These are phyloP conservation scores for Effrenium voratum DNA, from an alignment of 73 alveolate genomes.

Conservation along the genomic window DNA sequence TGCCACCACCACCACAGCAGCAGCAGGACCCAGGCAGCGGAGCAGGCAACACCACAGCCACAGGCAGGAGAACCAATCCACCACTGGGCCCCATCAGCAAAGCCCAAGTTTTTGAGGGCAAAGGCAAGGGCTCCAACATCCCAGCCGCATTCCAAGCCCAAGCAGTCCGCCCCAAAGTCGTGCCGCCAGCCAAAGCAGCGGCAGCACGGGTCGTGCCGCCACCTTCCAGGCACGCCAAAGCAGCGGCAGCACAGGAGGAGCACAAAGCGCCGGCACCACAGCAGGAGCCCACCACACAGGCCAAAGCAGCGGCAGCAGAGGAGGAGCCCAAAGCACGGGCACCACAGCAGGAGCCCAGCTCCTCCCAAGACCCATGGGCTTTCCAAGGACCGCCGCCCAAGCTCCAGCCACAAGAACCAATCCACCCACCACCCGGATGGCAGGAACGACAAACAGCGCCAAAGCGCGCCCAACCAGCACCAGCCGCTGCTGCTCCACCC, in stretches of 20 bases:
- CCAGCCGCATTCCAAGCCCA: not conserved
- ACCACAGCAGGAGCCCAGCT: not conserved
- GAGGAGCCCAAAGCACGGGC: too few species aligned
- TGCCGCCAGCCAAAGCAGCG: not conserved
- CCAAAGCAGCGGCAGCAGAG: too few species aligned
- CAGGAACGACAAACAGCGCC: not conserved
- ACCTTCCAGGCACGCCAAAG: not conserved
- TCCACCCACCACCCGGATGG: not conserved
- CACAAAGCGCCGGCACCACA: too few species aligned
- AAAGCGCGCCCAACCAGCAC: not conserved
- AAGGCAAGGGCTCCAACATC: not conserved
- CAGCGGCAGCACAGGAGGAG: not conserved
- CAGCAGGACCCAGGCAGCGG: too few species aligned
- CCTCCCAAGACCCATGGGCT: not conserved
- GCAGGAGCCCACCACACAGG: too few species aligned
- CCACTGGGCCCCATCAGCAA: not conserved
- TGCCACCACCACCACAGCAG: too few species aligned
- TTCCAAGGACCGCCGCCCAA: conserved; percentile 7
- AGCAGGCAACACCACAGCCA: too few species aligned
- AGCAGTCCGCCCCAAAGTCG: not conserved
- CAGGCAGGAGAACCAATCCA: not conserved
- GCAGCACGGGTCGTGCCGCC: not conserved
- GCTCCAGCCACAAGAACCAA: not conserved
- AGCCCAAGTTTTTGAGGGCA: not conserved
- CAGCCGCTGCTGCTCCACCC: not conserved